These are phyloP conservation scores for Phaffia rhodozyma DNA, from an alignment of 1,284 basidiomycete species.

Conservation along the genomic window DNA sequence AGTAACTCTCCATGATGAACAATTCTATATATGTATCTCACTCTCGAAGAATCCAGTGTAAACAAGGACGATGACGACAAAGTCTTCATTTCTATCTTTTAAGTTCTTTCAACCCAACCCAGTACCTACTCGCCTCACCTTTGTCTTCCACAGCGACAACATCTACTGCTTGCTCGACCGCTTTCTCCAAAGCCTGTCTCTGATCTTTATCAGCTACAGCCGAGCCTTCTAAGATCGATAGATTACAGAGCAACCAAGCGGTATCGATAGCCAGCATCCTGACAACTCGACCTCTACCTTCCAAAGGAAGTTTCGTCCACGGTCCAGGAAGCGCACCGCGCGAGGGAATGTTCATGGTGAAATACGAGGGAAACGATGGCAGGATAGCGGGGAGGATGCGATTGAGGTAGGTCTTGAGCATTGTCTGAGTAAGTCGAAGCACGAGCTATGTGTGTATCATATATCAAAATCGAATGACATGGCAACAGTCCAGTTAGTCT, in stretches of 20 bases:
- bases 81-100: too few species aligned
- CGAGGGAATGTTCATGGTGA: slow-evolving; percentile 54
- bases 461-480: slow-evolving; percentile 13
- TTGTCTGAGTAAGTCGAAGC: neutral
- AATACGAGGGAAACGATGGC: slow-evolving; percentile 55
- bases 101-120: too few species aligned
- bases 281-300: slow-evolving; percentile 19
- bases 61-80: too few species aligned
- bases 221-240: too few species aligned
- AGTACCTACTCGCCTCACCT: too few species aligned
- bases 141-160: too few species aligned
- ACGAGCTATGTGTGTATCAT: slow-evolving; percentile 1
- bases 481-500: slow-evolving; percentile 5
- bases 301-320: slow-evolving; percentile 48
- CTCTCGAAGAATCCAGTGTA: too few species aligned
- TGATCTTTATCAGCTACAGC: too few species aligned
- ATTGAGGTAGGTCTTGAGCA: neutral
- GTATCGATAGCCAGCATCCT: slow-evolving; percentile 44
- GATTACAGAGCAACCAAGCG: slow-evolving; percentile 20
- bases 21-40: too few species aligned
- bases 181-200: too few species aligned
- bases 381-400: slow-evolving; percentile 12
- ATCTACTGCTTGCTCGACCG: too few species aligned
- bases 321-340: slow-evolving; percentile 61
- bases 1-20: too few species aligned